A percentile compares a stretch with the other conserved stretches of the same genome.
phyloP scores from a whole-genome alignment of 2,329 filamentous ascomycete genomes.

The Fusarium sp. region DNA sequence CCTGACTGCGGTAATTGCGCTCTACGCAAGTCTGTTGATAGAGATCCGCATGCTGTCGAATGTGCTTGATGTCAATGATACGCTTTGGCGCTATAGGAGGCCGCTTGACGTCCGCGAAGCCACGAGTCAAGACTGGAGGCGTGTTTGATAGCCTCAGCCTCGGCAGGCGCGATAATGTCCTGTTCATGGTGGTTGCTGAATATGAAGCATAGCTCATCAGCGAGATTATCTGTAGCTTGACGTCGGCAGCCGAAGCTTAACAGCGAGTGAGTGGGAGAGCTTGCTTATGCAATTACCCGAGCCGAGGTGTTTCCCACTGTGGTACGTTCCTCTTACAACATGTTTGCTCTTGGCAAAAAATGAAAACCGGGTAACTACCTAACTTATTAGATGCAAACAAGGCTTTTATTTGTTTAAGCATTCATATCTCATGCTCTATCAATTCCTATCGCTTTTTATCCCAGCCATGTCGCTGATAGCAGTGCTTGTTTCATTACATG shows the following conservation, averaged over 20 bases:
- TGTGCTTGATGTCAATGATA: slow-evolving; percentile 84
- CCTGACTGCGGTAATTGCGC: slow-evolving; percentile 77
- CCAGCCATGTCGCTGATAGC: neutral
- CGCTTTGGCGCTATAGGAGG: slow-evolving; percentile 81
- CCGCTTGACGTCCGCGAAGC: slow-evolving; percentile 51
- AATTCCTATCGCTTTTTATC: neutral
- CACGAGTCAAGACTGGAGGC: slow-evolving; percentile 24
- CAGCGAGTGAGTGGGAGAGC: slow-evolving; percentile 19
- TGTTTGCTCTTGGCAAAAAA: slow-evolving; percentile 4
- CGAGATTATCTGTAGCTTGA: slow-evolving; percentile 27
- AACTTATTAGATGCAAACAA: neutral
- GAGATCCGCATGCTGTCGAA: slow-evolving; percentile 82
- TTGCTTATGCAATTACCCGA: slow-evolving; percentile 48
- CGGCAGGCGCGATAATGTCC: slow-evolving; percentile 41
- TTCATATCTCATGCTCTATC: slow-evolving; percentile 20
- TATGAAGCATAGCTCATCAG: slow-evolving; percentile 30
- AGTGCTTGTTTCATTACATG: slow-evolving; percentile 11
- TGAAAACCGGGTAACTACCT: slow-evolving; percentile 3
- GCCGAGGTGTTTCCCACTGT: neutral
- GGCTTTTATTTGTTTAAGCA: neutral
- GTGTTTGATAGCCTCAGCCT: slow-evolving; percentile 27
- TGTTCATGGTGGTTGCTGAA: slow-evolving; percentile 47
- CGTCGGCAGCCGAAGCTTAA: slow-evolving; percentile 31
- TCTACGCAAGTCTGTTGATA: slow-evolving; percentile 85
- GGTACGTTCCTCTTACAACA: neutral